These are phyloP conservation scores for Suillus spraguei DNA, from an alignment of 768 basidiomycete species.

Conservation along the genomic window DNA sequence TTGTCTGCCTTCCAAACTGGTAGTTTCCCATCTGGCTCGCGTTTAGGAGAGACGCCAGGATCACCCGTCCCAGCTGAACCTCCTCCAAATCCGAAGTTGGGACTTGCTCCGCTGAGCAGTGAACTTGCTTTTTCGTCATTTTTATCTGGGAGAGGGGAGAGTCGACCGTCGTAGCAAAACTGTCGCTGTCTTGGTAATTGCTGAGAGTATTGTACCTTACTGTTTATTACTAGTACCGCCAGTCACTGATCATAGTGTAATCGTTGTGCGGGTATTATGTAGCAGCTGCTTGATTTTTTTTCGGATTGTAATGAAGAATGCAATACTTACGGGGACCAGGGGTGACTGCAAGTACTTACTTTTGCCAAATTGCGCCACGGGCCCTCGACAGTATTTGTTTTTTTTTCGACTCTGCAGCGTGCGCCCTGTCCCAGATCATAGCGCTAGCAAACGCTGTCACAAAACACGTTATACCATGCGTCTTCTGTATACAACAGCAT, in stretches of 20 bases:
- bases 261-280: neutral
- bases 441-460: neutral
- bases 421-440: no score
- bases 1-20: conserved; percentile 36
- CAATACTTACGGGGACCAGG: neutral
- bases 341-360: neutral
- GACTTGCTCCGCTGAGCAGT: conserved; percentile 40
- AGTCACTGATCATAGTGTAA: neutral
- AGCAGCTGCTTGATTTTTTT: conserved; percentile 8
- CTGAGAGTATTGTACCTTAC: conserved; percentile 1
- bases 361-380: no score
- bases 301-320: neutral
- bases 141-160: conserved; percentile 21
- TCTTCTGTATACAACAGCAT: neutral
- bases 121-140: conserved; percentile 33
- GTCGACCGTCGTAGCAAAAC: conserved; percentile 14
- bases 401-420: no score
- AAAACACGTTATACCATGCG: neutral
- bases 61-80: conserved; percentile 22
- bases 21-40: conserved; percentile 17
- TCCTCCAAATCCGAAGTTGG: conserved; percentile 38
- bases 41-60: conserved; percentile 11
- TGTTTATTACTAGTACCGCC: conserved; percentile 1
- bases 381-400: no score
- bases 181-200: neutral